A percentile compares a stretch with the other conserved stretches of the same genome.
Conservation (phyloP, 352 stramenopile genomes). For the Phytopythium mirpurense region DNA sequence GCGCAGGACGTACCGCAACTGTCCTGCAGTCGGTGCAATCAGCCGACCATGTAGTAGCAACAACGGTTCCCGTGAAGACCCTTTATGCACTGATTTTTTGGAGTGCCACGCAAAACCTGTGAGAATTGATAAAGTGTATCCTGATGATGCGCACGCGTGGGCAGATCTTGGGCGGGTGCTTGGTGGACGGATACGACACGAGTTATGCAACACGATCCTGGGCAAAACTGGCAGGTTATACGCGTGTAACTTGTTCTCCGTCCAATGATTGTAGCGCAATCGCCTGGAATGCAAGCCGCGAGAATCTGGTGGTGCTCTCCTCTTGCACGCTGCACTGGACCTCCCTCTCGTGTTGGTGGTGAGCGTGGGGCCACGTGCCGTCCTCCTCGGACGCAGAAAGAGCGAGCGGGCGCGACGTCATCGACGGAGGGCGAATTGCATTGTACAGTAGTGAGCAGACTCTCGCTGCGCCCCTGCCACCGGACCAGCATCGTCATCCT, state of each 20-base stretch:
- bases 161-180: conserved; percentile 3
- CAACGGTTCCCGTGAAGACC: neutral
- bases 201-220: too few relatives aligned
- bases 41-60: neutral
- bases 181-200: too few relatives aligned
- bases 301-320: neutral
- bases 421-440: neutral
- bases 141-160: conserved; percentile 3
- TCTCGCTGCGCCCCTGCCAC: neutral
- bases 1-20: too few relatives aligned
- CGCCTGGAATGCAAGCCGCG: conserved; percentile 6
- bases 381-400: neutral
- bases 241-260: too few relatives aligned
- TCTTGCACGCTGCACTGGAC: conserved; percentile 2
- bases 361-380: neutral
- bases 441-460: neutral
- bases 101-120: too few relatives aligned
- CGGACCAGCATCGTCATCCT: conserved; percentile 1
- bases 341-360: neutral
- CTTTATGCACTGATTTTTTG: neutral
- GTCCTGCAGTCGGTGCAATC: neutral
- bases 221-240: too few relatives aligned
- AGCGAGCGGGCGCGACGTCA: conserved; percentile 3
- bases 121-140: conserved; percentile 7
- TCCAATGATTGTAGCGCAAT: neutral